These are phyloP conservation scores for Tephrocybe sp. DNA, from an alignment of 768 basidiomycete genomes.

Conservation along the genomic window DNA sequence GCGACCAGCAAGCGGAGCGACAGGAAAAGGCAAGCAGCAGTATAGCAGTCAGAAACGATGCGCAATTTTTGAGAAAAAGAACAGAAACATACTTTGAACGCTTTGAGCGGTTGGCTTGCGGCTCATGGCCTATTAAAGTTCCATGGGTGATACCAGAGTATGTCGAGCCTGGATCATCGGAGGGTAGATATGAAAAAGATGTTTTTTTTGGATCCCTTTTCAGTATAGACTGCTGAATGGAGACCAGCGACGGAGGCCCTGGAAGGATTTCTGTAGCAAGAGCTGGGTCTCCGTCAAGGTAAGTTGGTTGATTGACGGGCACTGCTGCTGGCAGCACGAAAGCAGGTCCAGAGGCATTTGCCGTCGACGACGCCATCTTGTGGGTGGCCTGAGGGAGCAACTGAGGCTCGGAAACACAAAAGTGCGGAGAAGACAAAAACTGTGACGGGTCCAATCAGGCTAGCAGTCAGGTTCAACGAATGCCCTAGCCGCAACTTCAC, in stretches of 20 bases:
- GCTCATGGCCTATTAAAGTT: slow-evolving; percentile 59
- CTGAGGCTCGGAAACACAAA: slow-evolving; percentile 14
- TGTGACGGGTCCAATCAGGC: slow-evolving; percentile 13
- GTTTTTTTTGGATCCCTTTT: slow-evolving; percentile 84
- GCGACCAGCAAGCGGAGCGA: slow-evolving; percentile 15
- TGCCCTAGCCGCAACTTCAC: slow-evolving; percentile 1
- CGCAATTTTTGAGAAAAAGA: slow-evolving; percentile 5
- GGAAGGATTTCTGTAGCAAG: slow-evolving; percentile 90
- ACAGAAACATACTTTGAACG: slow-evolving; percentile 59
- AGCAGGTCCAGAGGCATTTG: slow-evolving; percentile 52
- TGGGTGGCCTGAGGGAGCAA: slow-evolving; percentile 18
- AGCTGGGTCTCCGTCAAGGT: slow-evolving; percentile 78
- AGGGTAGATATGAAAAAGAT: slow-evolving; percentile 75
- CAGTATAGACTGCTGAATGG: slow-evolving; percentile 65
- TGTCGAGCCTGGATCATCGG: slow-evolving; percentile 84
- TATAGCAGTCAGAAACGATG: slow-evolving; percentile 19
- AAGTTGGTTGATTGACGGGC: slow-evolving; percentile 70
- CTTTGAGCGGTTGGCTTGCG: slow-evolving; percentile 68
- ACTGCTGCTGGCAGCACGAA: slow-evolving; percentile 75
- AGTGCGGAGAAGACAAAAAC: slow-evolving; percentile 17
- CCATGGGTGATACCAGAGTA: slow-evolving; percentile 76
- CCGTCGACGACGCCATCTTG: slow-evolving; percentile 73
- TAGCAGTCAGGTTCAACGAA: slow-evolving; percentile 16
- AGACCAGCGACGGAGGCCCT: slow-evolving; percentile 75
- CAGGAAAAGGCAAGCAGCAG: slow-evolving; percentile 18